Percentiles rank a stretch among this genome's conserved stretches.
These are phyloP conservation scores for Oehlia diaphana DNA, from an alignment of 192 early-diverging fungal species.

Conservation along the genomic window DNA sequence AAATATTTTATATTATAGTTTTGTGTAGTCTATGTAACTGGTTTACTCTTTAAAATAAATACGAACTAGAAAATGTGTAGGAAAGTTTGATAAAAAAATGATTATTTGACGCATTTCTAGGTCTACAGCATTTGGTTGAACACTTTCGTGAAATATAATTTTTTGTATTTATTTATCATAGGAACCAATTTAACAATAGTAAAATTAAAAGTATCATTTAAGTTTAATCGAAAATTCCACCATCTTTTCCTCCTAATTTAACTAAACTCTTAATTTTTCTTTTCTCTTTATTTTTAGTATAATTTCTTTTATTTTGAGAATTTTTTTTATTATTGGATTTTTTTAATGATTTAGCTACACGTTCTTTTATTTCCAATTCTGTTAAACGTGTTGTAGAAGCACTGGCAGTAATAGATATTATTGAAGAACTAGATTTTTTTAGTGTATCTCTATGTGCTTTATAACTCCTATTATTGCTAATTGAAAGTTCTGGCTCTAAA, in stretches of 20 bases:
- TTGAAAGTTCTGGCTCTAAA: conserved; percentile 16
- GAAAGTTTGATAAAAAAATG: too few species aligned
- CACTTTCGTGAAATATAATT: too few species aligned
- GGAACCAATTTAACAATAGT: too few species aligned
- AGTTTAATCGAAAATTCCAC: conserved; percentile 13
- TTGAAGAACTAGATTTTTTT: conserved; percentile 36
- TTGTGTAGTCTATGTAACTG: too few species aligned
- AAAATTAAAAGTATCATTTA: too few species aligned
- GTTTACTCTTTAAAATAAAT: too few species aligned
- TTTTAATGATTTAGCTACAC: conserved; percentile 45
- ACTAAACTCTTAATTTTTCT: conserved; percentile 39
- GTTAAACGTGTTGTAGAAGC: conserved; percentile 34
- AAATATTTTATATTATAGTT: too few species aligned
- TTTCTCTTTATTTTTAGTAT: conserved; percentile 55
- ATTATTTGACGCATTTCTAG: too few species aligned
- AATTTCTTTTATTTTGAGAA: conserved; percentile 42
- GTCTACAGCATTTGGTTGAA: too few species aligned
- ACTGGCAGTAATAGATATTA: conserved; percentile 30
- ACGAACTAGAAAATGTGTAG: too few species aligned
- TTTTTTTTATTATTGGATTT: conserved; percentile 34
- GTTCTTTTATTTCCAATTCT: conserved; percentile 51
- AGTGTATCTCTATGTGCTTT: conserved; percentile 51
- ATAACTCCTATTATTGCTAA: conserved; percentile 48
- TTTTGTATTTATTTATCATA: too few species aligned
- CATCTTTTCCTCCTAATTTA: conserved; percentile 35